Base-by-base conservation (phyloP, 768 basidiomycete genomes). In the Leccinum broughii region DNA sequence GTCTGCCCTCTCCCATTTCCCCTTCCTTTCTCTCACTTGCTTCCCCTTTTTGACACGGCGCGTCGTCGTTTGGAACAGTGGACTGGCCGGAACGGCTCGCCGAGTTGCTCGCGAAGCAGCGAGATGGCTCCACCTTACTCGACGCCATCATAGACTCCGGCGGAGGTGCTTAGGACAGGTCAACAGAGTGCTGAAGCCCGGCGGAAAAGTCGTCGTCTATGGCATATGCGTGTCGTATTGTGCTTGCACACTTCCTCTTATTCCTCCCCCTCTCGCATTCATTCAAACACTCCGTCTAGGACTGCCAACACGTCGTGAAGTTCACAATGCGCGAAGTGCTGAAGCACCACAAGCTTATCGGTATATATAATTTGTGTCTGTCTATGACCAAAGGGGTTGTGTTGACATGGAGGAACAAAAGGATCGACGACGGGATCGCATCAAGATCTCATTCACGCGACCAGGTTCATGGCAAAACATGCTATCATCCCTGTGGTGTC, bases 401-500 rank as follows among this genome's bases (percentile, higher is more conserved):
- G 24, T 35, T 72, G 59, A 70, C 50, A 55, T 62, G 61, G 54
- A 6, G 57, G 54, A 57, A 58, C 58, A 37, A 54, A 61, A 92
- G 92, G 92, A 35, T 90, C 90, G 1, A 92, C 89, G 30, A 92
- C 93, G 91, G 93, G 92, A 17, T 93, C 91, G 7, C 83, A 80
- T 65, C 79, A 54, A 57, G 92, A 94, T 73, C 79, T 94, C 59
- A 71, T 80, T 55, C 84, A 86, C 35, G 91, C 91, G 22, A 91
- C 91, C 1, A 71, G 75, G 13, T 93, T 95, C 74, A 72, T 93
- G 28, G 74, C 77, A 3, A 72, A 86, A 66, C 85, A 92, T 63
- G 78, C 77, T 50, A 86, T 95, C 59, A 76, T 84, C 2, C 92
- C 91, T 3, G 77, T 88, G 53, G 83, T 94, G 1, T 87, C 89